phyloP scores from a whole-genome alignment of 495 filamentous ascomycete species.

The Hyaloscypha finlandica region DNA sequence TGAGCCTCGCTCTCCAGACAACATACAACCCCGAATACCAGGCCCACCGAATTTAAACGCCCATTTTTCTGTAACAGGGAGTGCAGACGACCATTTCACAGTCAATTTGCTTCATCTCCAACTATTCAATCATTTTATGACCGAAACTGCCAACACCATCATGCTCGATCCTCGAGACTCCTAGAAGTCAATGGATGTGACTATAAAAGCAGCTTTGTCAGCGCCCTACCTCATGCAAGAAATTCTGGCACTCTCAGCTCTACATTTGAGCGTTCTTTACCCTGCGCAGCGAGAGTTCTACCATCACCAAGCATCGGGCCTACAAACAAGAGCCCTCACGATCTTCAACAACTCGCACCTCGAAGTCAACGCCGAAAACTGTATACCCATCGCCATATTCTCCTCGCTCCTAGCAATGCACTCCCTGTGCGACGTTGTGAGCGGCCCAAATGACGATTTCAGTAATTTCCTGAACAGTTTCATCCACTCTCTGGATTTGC shows the following conservation, averaged over 20 bases:
- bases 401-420: neutral
- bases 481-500: neutral
- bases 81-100: neutral
- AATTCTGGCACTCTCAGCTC: neutral
- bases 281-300: neutral
- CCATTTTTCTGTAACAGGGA: neutral
- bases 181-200: neutral
- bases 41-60: neutral
- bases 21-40: neutral
- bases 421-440: neutral
- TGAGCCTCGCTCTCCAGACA: neutral
- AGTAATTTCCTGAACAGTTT: neutral
- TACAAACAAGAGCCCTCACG: neutral
- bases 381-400: neutral
- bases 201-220: neutral
- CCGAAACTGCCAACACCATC: neutral
- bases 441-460: neutral
- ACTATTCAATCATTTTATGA: neutral
- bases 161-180: neutral
- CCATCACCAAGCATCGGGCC: neutral
- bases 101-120: neutral
- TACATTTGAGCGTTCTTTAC: neutral
- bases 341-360: neutral
- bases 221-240: slow-evolving; percentile 1
- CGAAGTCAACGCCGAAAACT: neutral